Percentiles rank a stretch among this genome's conserved stretches.
These are phyloP conservation scores for Sanghuangporus baumii DNA, from an alignment of 1,284 basidiomycete species.

Conservation along the genomic window DNA sequence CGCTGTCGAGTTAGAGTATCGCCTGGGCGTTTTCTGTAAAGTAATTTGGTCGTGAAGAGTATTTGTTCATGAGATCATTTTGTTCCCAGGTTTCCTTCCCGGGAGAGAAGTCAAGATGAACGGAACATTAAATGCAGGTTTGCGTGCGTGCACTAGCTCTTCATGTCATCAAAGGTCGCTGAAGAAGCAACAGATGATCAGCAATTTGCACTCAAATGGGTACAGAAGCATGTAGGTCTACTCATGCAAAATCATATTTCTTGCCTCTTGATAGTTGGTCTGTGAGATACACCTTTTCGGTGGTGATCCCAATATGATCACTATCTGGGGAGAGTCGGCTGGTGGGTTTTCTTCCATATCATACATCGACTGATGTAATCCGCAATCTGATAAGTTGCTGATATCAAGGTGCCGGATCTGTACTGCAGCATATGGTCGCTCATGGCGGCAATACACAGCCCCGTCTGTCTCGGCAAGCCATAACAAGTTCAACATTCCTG, in stretches of 20 bases:
- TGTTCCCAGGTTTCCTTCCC: conserved; percentile 24
- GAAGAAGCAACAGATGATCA: conserved; percentile 26
- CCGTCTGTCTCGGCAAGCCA: conserved; percentile 19
- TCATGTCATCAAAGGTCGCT: not conserved
- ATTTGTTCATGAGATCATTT: not conserved
- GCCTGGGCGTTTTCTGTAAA: conserved; percentile 16
- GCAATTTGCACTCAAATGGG: conserved; percentile 29
- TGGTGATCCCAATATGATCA: conserved; percentile 28
- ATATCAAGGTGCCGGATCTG: conserved; percentile 20
- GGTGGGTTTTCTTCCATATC: conserved; percentile 19
- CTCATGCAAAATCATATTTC: not conserved
- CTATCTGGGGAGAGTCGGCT: conserved; percentile 31
- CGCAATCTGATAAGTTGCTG: not conserved
- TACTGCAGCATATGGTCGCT: conserved; percentile 21
- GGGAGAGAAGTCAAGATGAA: conserved; percentile 24
- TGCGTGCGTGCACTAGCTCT: conserved; percentile 19
- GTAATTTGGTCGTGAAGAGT: not conserved
- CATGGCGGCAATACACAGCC: conserved; percentile 21
- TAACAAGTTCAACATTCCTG: conserved; percentile 20
- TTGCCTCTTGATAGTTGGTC: not conserved
- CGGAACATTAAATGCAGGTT: conserved; percentile 27
- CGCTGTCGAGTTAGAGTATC: conserved; percentile 18
- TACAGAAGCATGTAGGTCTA: conserved; percentile 24
- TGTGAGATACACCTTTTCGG: conserved; percentile 25
- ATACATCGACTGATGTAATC: not conserved